These are phyloP conservation scores for Euphorbia peplus DNA, from an alignment of 345 rosid genomes.

Conservation along the genomic window DNA sequence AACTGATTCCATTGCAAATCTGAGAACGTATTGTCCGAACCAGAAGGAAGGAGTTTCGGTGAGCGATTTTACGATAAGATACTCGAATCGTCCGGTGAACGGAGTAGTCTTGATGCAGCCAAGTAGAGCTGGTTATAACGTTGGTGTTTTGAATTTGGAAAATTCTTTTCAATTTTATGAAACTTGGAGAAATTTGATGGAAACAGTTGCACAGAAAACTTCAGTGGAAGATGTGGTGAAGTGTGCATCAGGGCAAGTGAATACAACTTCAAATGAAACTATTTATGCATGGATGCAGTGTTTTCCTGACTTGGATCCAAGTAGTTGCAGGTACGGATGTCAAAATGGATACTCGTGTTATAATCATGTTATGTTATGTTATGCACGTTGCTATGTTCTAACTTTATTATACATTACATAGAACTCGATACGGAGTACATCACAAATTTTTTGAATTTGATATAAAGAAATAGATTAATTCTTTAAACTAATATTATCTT, in stretches of 20 bases:
- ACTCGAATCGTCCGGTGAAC: conserved; percentile 19
- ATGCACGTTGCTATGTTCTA: too few species aligned
- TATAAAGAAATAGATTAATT: too few species aligned
- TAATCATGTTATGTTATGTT: too few species aligned
- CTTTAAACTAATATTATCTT: too few species aligned
- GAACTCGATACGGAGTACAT: too few species aligned
- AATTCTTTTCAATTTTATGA: not conserved
- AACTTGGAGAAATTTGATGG: conserved; percentile 37
- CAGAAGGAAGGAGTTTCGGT: not conserved
- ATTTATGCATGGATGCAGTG: not conserved
- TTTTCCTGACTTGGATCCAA: not conserved
- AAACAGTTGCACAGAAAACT: conserved; percentile 12
- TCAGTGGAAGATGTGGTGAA: conserved; percentile 32
- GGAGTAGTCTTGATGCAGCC: not conserved
- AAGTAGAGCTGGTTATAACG: not conserved
- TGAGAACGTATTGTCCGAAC: not conserved
- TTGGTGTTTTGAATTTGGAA: not conserved
- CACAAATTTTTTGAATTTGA: too few species aligned
- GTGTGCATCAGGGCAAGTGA: conserved; percentile 30
- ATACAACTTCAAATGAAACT: not conserved
- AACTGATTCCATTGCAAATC: not conserved
- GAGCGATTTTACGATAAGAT: not conserved
- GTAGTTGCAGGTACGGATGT: not conserved
- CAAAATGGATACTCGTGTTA: too few species aligned
- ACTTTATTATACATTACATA: too few species aligned